Evolutionary conservation across 441 rosid genomes (phyloP).

Genomic region (Heliophila coronopifolia): DNA sequence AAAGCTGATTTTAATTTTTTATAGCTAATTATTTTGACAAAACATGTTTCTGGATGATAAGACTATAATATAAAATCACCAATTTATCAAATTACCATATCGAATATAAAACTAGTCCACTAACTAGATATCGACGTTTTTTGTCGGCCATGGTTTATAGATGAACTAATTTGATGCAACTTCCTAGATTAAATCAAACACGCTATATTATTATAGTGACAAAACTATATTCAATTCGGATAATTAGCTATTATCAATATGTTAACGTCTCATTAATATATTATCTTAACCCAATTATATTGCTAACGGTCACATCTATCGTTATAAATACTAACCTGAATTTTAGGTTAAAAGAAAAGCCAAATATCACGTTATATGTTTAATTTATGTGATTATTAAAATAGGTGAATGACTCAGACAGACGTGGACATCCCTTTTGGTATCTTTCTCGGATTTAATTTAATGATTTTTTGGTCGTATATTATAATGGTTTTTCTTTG

Average conservation of each 20-base stretch:
- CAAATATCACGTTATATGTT: slow-evolving; percentile 17
- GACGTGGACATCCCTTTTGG: slow-evolving; percentile 13
- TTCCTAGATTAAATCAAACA: slow-evolving; percentile 10
- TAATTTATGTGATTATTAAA: not conserved
- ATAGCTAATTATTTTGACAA: too few relatives aligned
- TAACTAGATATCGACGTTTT: too few relatives aligned
- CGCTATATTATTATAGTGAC: not conserved
- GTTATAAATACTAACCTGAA: not conserved
- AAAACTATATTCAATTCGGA: not conserved
- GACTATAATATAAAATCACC: too few relatives aligned
- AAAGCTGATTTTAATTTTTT: too few relatives aligned
- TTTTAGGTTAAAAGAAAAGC: not conserved
- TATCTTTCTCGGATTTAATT: not conserved
- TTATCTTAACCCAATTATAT: not conserved
- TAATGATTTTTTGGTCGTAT: not conserved
- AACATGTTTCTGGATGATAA: too few relatives aligned
- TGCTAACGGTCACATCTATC: not conserved
- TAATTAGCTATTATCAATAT: slow-evolving; percentile 2
- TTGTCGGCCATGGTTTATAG: too few relatives aligned
- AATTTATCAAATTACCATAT: too few relatives aligned
- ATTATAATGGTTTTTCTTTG: too few relatives aligned
- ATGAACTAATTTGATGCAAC: too few relatives aligned
- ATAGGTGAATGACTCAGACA: slow-evolving; percentile 10
- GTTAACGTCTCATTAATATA: not conserved
- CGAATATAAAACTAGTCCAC: too few relatives aligned